Conservation (phyloP, 2,329 filamentous ascomycete genomes). For the Botryotinia globosa region DNA sequence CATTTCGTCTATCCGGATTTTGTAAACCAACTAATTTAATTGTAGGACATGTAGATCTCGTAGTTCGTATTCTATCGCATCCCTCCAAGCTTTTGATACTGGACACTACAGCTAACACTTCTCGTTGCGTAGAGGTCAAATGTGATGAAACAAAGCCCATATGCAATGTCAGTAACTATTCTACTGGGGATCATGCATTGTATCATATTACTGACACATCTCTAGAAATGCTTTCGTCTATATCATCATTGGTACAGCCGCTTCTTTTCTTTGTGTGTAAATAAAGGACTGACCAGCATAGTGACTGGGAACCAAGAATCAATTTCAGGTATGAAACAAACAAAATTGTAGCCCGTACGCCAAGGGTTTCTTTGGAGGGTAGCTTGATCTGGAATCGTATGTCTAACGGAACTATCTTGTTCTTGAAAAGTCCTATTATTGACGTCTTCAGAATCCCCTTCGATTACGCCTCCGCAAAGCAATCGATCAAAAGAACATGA, state of each 20-base stretch:
- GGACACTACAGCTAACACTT: not conserved
- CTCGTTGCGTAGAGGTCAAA: constrained; percentile 10
- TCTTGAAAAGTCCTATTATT: not conserved
- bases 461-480: not conserved
- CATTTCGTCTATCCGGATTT: not conserved
- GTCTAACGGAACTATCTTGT: constrained; percentile 26
- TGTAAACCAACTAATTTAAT: not conserved
- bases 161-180: constrained; percentile 1
- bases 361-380: constrained; percentile 49
- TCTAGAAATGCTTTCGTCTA: constrained; percentile 8
- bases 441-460: constrained; percentile 5
- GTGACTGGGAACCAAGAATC: constrained; percentile 56
- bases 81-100: not conserved
- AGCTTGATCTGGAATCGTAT: constrained; percentile 56
- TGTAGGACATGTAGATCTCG: constrained; percentile 17
- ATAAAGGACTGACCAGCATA: constrained; percentile 4
- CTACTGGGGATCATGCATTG: not conserved
- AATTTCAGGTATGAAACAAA: constrained; percentile 54
- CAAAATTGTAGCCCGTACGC: constrained; percentile 50
- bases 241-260: not conserved
- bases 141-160: constrained; percentile 9
- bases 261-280: not conserved
- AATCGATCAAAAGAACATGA: constrained; percentile 39
- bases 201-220: not conserved
- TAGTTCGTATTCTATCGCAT: constrained; percentile 4